These are phyloP conservation scores for Tubosaeta sp. DNA, from an alignment of 768 basidiomycete genomes.

Conservation along the genomic window DNA sequence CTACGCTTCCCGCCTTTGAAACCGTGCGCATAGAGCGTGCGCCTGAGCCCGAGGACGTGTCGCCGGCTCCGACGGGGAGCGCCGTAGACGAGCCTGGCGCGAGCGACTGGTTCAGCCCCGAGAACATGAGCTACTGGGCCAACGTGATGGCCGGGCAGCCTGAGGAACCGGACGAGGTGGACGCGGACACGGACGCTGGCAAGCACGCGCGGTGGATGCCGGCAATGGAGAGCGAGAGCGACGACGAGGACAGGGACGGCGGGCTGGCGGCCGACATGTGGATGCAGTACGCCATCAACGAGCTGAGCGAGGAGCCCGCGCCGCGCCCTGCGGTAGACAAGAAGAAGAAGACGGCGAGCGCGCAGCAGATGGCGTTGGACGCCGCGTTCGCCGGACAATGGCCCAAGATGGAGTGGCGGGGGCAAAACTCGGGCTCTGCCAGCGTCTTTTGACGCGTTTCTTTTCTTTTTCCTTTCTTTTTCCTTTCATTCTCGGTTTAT, in stretches of 20 bases:
- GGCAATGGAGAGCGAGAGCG: conserved; percentile 4
- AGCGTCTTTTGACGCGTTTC: conserved; percentile 25
- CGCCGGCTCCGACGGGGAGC: not conserved
- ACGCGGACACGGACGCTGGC: conserved; percentile 1
- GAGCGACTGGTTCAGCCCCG: conserved; percentile 24
- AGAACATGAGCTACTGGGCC: conserved; percentile 26
- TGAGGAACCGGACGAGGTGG: conserved; percentile 5
- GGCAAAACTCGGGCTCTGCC: conserved; percentile 30
- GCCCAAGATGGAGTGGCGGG: conserved; percentile 36
- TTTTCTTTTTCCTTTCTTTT: not conserved
- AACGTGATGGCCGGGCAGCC: conserved; percentile 21
- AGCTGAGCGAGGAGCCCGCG: conserved; percentile 8
- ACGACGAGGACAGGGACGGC: conserved; percentile 20
- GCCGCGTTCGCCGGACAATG: conserved; percentile 27
- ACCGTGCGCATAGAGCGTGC: conserved; percentile 13
- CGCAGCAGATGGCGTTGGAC: no score
- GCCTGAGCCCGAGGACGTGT: conserved; percentile 10
- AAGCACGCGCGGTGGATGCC: conserved; percentile 28
- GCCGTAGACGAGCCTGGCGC: conserved; percentile 17
- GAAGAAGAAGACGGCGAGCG: conserved; percentile 11
- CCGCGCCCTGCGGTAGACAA: not conserved
- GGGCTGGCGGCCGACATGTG: conserved; percentile 21
- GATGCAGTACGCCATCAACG: conserved; percentile 30
- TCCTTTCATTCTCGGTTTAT: not conserved
- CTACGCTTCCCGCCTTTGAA: no score